Base-by-base conservation (phyloP, 2,329 filamentous ascomycete species). In the Alternaria arborescens region DNA sequence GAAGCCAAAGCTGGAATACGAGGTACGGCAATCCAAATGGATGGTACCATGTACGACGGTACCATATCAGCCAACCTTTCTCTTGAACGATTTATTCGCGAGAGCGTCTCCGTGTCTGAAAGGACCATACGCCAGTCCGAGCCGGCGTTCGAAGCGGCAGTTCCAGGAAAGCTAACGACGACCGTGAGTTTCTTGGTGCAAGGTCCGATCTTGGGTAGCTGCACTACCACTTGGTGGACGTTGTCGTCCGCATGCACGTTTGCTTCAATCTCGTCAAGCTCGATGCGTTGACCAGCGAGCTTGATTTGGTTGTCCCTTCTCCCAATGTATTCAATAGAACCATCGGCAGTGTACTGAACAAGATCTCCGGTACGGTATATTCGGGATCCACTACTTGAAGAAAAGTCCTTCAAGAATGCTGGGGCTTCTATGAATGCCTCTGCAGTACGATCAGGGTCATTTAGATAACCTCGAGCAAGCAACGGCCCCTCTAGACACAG, bases 131-230 rank as follows among this genome's bases (percentile, higher is more conserved):
- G 62, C 72, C 72, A 75, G 11, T 66, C 48, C 34, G 59, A 36
- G 6, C 68, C 70, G n/a, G 64, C 68, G 20, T 71, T 68, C 0
- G 68, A 58, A 1, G 58, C 51, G 14, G 40, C 14, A 11, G 73
- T 59, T 8, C 62, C 67, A 22, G 77, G 73, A 24, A 82, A 67
- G 24, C 78, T 79, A 55, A 83, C 62, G 3, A 85, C 78, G 11
- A 81, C 77, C 7, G 80, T 78, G n/a, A 84, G 77, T n/a, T 78
- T 80, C 57, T 80, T 75, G 56, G 80, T 77, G n/a, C 77, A 73
- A 3, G 72, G 78, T 2, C 81, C 81, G 16, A 52, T 52, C 61
- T 81, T 81, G 3, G 81, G 79, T 59, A 84, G 68, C 16, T 80
- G 71, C 3, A 83, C 81, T 48, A 83, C 75, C 4, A 76, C 78